A percentile compares a stretch with the other conserved stretches of the same genome.
These are phyloP conservation scores for Colletotrichum sp. DNA, from an alignment of 2,329 filamentous ascomycete species.

Conservation along the genomic window DNA sequence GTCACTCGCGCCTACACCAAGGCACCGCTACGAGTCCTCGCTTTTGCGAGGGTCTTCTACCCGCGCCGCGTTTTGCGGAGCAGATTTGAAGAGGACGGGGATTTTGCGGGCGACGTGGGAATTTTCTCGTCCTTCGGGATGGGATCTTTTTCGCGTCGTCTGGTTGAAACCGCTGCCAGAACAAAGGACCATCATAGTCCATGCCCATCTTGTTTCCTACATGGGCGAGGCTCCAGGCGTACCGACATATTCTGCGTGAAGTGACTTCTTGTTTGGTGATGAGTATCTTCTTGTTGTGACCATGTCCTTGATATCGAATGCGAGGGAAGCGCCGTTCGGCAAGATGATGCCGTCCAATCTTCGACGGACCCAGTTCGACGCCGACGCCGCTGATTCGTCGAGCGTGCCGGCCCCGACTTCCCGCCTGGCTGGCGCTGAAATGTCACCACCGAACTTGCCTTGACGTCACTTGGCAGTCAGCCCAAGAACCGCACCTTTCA, in stretches of 20 bases:
- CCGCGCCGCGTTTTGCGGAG: conserved; percentile 22
- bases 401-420: not conserved
- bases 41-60: conserved; percentile 18
- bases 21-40: conserved; percentile 16
- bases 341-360: not conserved
- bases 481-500: not conserved
- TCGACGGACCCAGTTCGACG: not conserved
- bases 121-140: too few relatives aligned
- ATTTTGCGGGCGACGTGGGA: not conserved
- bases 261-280: not conserved
- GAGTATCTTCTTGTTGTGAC: not conserved
- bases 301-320: not conserved
- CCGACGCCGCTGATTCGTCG: not conserved
- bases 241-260: conserved; percentile 31
- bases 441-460: not conserved
- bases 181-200: conserved; percentile 60
- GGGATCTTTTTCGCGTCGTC: not conserved
- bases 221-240: conserved; percentile 57
- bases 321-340: not conserved
- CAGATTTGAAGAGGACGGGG: conserved; percentile 22
- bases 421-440: not conserved
- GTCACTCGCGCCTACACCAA: conserved; percentile 15
- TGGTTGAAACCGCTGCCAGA: conserved; percentile 44
- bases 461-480: conserved; percentile 17
- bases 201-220: conserved; percentile 47